These are phyloP conservation scores for Metschnikowia baotianmanensis DNA, from an alignment of 805 yeast genomes.

Conservation along the genomic window DNA sequence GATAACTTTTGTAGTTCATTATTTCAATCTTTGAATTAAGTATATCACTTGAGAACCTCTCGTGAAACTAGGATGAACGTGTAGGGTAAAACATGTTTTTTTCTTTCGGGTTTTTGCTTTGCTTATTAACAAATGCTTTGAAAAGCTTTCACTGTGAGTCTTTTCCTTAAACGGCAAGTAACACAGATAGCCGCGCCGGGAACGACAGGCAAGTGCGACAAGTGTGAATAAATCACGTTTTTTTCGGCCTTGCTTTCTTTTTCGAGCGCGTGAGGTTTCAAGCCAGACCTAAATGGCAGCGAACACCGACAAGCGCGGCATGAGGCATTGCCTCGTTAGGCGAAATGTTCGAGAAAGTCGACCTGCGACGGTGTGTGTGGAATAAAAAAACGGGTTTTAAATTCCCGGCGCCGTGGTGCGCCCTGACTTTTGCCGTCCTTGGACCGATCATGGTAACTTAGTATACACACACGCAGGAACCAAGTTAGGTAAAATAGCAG, in stretches of 20 bases:
- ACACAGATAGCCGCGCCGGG: slow-evolving; percentile 18
- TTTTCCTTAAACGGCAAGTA: slow-evolving; percentile 14
- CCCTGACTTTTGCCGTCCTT: too few species aligned
- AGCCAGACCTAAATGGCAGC: not conserved
- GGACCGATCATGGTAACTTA: too few species aligned
- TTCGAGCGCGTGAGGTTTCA: slow-evolving; percentile 1
- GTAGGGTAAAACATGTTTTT: not conserved
- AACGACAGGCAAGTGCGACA: slow-evolving; percentile 15
- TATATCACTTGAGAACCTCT: too few species aligned
- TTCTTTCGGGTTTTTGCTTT: slow-evolving; percentile 6
- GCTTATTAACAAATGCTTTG: slow-evolving; percentile 3
- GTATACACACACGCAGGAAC: too few species aligned
- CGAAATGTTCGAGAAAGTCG: not conserved
- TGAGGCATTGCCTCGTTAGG: slow-evolving; percentile 3
- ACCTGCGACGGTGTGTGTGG: too few species aligned
- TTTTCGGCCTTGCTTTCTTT: slow-evolving; percentile 13
- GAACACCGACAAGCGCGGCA: slow-evolving; percentile 12
- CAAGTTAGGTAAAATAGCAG: too few species aligned
- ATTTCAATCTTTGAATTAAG: too few species aligned
- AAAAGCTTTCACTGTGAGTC: slow-evolving; percentile 10
- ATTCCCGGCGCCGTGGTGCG: too few species aligned
- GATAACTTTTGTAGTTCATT: slow-evolving; percentile 35
- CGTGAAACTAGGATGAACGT: slow-evolving; percentile 6
- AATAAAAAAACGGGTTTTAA: too few species aligned
- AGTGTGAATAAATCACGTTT: not conserved